Evolutionary conservation across 805 yeast genomes (phyloP).

Genomic region (Cyberlindnera sargentensis): DNA sequence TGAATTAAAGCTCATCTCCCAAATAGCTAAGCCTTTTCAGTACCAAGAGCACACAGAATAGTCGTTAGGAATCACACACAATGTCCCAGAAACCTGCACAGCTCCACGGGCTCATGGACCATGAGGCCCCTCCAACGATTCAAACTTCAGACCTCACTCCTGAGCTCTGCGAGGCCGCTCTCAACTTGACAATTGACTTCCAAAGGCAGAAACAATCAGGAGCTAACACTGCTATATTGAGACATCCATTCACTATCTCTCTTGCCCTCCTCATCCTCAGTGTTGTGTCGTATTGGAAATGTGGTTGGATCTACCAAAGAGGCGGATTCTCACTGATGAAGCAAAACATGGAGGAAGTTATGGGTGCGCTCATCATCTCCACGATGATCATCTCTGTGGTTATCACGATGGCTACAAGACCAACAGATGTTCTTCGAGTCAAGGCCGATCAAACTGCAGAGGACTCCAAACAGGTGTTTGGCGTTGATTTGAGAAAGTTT

Average conservation of each 20-base stretch:
- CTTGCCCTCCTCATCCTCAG: constrained; percentile 8
- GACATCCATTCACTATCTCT: constrained; percentile 34
- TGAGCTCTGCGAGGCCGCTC: constrained; percentile 49
- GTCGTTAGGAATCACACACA: neutral
- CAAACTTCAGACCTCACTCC: constrained; percentile 45
- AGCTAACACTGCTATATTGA: constrained; percentile 34
- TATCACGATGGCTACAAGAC: constrained; percentile 32
- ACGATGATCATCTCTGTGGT: constrained; percentile 32
- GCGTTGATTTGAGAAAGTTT: constrained; percentile 43
- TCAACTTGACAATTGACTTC: constrained; percentile 58
- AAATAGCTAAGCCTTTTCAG: too few relatives aligned
- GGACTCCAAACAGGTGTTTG: constrained; percentile 36
- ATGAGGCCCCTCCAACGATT: constrained; percentile 45
- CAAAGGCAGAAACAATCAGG: constrained; percentile 21
- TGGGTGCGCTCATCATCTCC: constrained; percentile 31
- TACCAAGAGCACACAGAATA: too few relatives aligned
- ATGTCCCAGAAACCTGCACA: constrained; percentile 37
- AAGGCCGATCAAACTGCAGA: constrained; percentile 32
- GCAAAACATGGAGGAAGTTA: constrained; percentile 14
- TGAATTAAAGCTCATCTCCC: too few relatives aligned
- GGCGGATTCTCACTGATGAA: constrained; percentile 14
- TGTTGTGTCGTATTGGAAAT: constrained; percentile 9
- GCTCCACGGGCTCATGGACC: constrained; percentile 48
- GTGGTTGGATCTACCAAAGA: constrained; percentile 8
- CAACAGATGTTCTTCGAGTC: constrained; percentile 42